Evolutionary conservation across 805 yeast species (phyloP).

Genomic region (Candida oleophila): DNA sequence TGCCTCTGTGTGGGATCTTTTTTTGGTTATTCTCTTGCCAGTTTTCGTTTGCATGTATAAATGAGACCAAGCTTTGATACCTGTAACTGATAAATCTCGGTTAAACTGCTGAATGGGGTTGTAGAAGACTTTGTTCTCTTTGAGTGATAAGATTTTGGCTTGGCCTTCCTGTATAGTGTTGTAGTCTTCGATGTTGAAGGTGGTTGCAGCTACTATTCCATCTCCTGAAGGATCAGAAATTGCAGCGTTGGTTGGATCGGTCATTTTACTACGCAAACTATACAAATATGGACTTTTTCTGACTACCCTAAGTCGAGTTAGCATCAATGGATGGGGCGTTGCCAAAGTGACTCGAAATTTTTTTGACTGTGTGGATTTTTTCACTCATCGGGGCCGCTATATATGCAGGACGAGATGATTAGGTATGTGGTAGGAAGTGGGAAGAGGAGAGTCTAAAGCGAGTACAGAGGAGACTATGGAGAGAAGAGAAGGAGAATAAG

Average conservation of each 20-base stretch:
- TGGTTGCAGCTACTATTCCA: background rate
- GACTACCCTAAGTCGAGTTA: background rate
- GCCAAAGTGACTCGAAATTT: background rate
- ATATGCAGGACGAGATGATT: background rate
- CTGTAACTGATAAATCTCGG: constrained; percentile 82
- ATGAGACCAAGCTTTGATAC: constrained; percentile 84
- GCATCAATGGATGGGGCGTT: background rate
- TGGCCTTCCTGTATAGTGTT: constrained; percentile 65
- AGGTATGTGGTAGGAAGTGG: background rate
- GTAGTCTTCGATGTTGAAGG: constrained; percentile 19
- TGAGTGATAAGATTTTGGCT: constrained; percentile 80
- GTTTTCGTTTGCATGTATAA: constrained; percentile 44
- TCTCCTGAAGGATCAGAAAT: background rate
- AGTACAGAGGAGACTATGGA: too few species aligned
- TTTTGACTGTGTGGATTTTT: background rate
- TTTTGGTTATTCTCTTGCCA: constrained; percentile 21
- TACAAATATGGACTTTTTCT: background rate
- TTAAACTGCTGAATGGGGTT: constrained; percentile 97
- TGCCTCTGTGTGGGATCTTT: constrained; percentile 20
- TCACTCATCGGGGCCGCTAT: constrained; percentile 2
- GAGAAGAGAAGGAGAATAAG: too few species aligned
- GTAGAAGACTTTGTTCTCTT: constrained; percentile 82
- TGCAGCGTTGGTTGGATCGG: background rate
- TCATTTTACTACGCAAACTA: background rate
- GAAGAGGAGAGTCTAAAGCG: background rate